Evolutionary conservation across 352 stramenopile genomes (phyloP), one percentile per base, ranked within the genome.

Genomic region (Phytophthora sojae): DNA sequence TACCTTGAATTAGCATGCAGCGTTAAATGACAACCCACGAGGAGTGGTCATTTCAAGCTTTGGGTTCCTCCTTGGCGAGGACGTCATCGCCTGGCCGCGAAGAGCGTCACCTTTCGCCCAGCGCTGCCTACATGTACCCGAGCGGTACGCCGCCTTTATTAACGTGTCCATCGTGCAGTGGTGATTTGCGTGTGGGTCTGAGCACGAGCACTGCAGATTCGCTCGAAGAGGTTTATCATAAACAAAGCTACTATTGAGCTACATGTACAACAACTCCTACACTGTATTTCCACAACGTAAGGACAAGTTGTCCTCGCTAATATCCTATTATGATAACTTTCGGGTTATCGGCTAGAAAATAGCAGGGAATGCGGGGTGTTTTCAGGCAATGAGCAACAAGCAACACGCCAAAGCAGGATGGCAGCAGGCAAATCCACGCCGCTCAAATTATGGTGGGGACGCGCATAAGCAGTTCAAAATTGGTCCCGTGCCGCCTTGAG

Each of bases 391-490:
- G 35, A 52, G 17, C n/a, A n/a, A n/a, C n/a, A n/a, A 59, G n/a
- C 52, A 57, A 57, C 51, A 37, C 25, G 25, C 45, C 9, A n/a
- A 14, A 5, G 17, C 45, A 23, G 7, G 45, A 52, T 9, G 23
- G 21, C 47, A 2, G 35, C 12, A 42, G 9, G 21, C 52, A 58
- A 58, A 58, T 58, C 52, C 15, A 44, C 23, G 29, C 52, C 3
- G 49, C 37, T 58, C 53, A 67, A 67, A 61, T 32, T 54, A 53
- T 32, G 60, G 60, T 50, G 49, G 60, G 49, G 59, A 58, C 29
- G 14, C 35, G 35, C 5, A 32, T 29, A 52, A n/a, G n/a, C 45
- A 15, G 50, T 19, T 37, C 50, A 56, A 47, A 47, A 47, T 15
- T 19, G 6, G 14, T 14, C 39, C 35, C 51, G 21, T 52, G 35